A percentile compares a stretch with the other conserved stretches of the same genome.
phyloP scores from a whole-genome alignment of 148 eudicot genomes.

The Chenopodium formosanum region DNA sequence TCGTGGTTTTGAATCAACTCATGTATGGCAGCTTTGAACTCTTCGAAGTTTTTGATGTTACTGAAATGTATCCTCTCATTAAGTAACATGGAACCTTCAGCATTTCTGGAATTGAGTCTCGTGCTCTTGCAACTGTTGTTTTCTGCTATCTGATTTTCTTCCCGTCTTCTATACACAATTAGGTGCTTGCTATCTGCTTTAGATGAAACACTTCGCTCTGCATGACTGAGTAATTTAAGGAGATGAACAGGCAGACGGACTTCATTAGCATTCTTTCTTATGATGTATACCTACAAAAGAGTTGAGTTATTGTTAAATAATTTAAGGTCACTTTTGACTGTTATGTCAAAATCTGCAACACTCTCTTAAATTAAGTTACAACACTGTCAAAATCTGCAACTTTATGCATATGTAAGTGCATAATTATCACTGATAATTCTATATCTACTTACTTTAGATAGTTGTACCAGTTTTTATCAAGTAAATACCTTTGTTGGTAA shows the following conservation, averaged over 20 bases:
- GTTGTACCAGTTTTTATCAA: no score
- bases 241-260: slow-evolving; percentile 46
- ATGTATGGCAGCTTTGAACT: slow-evolving; percentile 34
- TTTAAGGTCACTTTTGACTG: no score
- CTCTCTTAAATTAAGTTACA: no score
- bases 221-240: slow-evolving; percentile 28
- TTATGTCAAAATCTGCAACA: no score
- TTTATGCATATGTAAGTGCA: no score
- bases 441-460: no score
- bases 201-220: slow-evolving; percentile 9
- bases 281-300: slow-evolving; percentile 44
- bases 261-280: slow-evolving; percentile 43
- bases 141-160: slow-evolving; percentile 11
- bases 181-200: background rate
- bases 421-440: no score
- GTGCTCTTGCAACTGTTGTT: background rate
- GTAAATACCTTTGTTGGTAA: background rate
- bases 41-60: slow-evolving; percentile 14
- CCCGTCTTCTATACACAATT: slow-evolving; percentile 18
- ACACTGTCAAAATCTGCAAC: background rate
- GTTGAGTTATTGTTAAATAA: background rate
- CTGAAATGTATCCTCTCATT: background rate
- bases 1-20: slow-evolving; percentile 48
- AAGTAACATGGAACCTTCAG: background rate
- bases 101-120: background rate